Base-by-base conservation (phyloP, 2,329 filamentous ascomycete genomes). In the Penicillium sclerotiorum region DNA sequence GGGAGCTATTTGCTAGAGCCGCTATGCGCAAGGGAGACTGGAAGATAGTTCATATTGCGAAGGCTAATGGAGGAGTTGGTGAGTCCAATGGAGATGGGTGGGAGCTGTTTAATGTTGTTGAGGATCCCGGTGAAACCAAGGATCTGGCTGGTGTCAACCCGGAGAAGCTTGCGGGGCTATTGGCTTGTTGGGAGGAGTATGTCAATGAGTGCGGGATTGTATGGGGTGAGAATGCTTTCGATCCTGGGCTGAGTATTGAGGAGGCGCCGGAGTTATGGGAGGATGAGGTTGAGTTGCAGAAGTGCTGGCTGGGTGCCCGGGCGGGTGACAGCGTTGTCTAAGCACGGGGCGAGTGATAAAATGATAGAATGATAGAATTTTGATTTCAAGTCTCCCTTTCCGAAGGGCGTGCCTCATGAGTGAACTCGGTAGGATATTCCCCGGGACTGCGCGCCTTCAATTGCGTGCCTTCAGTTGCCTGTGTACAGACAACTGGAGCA, bases 81-180 rank as follows among this genome's bases (percentile, higher is more conserved):
- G 45, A 45, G 22, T 40, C 15, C 1, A 51, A 53, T 20, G 40
- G 40, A 9, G 46, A 48, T 9, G 47, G 50, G 3, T 56, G 53
- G 53, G 50, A 56, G 18, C 9, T 56, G 7, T 56, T 53, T n/a
- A 51, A 56, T 41, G 40, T 55, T 13, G 45, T 22, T 27, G 45
- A 52, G 2, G 78, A 82, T 56, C 73, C 74, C 0, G 77, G 76
- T 5, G 77, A 82, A 57, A 65, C 70, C 0, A 56, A 69, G 37
- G 69, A 77, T 59, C 45, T 76, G 23, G 55, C 65, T 1, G 60
- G 64, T 12, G 23, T 58, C 13, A 55, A 70, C 6, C 66, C 66
- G 0, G 72, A 74, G 38, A 50, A 47, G 23, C 18, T 55, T 21
- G 27, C n/a, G 25, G 51, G 52, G 25, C 28, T 58, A 5, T 20